These are phyloP conservation scores for Fremontodendron californicum DNA, from an alignment of 345 rosid species.

Conservation along the genomic window DNA sequence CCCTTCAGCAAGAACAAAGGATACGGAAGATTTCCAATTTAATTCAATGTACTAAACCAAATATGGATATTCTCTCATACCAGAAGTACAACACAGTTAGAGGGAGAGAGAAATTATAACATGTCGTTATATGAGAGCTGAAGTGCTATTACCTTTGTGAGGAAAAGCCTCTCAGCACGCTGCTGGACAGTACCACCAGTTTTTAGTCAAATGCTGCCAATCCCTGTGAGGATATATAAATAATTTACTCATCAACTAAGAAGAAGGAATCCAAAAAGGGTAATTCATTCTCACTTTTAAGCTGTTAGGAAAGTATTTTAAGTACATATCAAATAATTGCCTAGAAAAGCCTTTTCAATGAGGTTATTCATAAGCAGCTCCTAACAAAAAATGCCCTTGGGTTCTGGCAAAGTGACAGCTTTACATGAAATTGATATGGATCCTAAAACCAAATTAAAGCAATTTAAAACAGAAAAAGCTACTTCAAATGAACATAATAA, in stretches of 20 bases:
- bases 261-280: background rate
- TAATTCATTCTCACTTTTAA: background rate
- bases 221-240: slow-evolving; percentile 44
- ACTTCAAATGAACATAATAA: background rate
- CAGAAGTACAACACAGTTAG: background rate
- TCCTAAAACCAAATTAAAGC: background rate
- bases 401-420: background rate
- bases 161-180: slow-evolving; percentile 94
- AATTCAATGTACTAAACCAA: background rate
- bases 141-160: slow-evolving; percentile 57
- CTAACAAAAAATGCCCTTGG: background rate
- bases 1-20: background rate
- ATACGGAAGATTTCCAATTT: background rate
- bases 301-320: background rate
- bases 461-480: background rate
- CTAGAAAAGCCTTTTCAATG: background rate
- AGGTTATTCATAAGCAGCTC: background rate
- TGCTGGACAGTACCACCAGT: slow-evolving; percentile 87
- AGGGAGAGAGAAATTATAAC: background rate
- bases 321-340: background rate
- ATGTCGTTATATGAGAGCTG: too few relatives aligned
- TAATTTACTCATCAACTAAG: background rate
- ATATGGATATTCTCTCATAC: background rate
- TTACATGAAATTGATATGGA: background rate
- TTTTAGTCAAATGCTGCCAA: slow-evolving; percentile 81